These are phyloP conservation scores for Rhododendron vialii DNA, from an alignment of 148 eudicot species.

Conservation along the genomic window DNA sequence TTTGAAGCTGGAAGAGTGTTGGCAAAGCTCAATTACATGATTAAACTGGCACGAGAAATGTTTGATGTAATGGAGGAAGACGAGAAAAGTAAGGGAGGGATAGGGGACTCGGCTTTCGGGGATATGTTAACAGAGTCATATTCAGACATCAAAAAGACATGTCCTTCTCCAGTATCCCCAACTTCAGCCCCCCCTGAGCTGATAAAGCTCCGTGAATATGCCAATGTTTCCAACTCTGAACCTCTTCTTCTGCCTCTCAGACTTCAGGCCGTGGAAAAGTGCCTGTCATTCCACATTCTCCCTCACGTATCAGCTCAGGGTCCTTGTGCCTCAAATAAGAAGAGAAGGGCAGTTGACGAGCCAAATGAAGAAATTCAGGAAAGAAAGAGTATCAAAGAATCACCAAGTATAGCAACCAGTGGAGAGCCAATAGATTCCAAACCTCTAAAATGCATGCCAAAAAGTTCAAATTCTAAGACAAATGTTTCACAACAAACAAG, in stretches of 20 bases:
- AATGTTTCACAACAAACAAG: not conserved
- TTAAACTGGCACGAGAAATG: constrained; percentile 52
- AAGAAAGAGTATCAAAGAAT: constrained; percentile 10
- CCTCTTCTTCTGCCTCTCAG: constrained; percentile 49
- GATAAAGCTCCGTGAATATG: not conserved
- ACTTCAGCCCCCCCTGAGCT: constrained; percentile 58
- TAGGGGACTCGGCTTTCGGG: not conserved
- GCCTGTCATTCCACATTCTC: constrained; percentile 55
- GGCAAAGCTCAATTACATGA: constrained; percentile 53
- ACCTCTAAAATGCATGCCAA: not conserved
- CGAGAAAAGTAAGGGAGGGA: constrained; percentile 29
- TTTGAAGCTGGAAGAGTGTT: constrained; percentile 34
- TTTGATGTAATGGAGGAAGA: constrained; percentile 62
- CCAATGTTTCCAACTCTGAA: constrained; percentile 35
- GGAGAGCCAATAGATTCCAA: constrained; percentile 17
- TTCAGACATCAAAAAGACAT: constrained; percentile 30
- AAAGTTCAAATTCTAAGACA: no score
- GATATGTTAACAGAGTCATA: constrained; percentile 22
- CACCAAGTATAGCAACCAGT: constrained; percentile 10
- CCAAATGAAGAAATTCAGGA: constrained; percentile 15
- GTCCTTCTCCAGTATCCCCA: constrained; percentile 57
- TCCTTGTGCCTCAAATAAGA: constrained; percentile 15
- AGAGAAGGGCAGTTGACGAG: constrained; percentile 12
- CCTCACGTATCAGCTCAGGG: constrained; percentile 34
- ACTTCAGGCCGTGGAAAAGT: constrained; percentile 51